Base-by-base conservation (phyloP, 2,329 filamentous ascomycete genomes). In the Coniella lustricola region DNA sequence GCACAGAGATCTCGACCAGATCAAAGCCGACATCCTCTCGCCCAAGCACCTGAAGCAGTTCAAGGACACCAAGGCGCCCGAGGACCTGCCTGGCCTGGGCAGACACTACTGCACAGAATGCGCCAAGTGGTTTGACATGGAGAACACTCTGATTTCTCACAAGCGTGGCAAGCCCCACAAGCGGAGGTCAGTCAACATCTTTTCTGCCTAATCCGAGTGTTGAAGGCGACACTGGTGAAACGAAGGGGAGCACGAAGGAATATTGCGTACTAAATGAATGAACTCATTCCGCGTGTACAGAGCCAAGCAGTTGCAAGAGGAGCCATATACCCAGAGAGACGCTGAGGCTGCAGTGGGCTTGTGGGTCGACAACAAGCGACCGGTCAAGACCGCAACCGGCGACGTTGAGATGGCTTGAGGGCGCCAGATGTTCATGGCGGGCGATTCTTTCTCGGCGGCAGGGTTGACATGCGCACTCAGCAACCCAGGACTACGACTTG, bases 41-140 rank as follows among this genome's bases (percentile, higher is more conserved):
- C 78, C 87, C 17, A 86, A 84, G 64, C 90, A 97, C 62, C 80
- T 98, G 31, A 71, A 81, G 40, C 80, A 87, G 56, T 90, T 84
- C 74, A 86, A 90, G 63, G 77, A 82, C 43, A 80, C 82, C 37
- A 94, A 95, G 63, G 81, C 85, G 5, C 70, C 78, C 18, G 91
- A 97, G 63, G 93, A 97, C 60, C 76, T 96, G 32, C 93, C 93
- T 3, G 91, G 83, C 0, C 74, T 96, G 42, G 93, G 93, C 21
- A 76, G 81, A 58, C 84, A 84, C 64, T 97, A 96, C 68, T 98
- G 93, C 67, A 75, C 85, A 14, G 87, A 95, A 67, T 98, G 93
- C 67, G 85, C 93, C 54, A 97, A 95, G 71, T 97, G 88, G 85
- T 97, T 94, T 65, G 91, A 97, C 66, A 85, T 82, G 43, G 86